Evolutionary conservation across 2,329 filamentous ascomycete genomes (phyloP).

Genomic region (Raffaelea arxii): DNA sequence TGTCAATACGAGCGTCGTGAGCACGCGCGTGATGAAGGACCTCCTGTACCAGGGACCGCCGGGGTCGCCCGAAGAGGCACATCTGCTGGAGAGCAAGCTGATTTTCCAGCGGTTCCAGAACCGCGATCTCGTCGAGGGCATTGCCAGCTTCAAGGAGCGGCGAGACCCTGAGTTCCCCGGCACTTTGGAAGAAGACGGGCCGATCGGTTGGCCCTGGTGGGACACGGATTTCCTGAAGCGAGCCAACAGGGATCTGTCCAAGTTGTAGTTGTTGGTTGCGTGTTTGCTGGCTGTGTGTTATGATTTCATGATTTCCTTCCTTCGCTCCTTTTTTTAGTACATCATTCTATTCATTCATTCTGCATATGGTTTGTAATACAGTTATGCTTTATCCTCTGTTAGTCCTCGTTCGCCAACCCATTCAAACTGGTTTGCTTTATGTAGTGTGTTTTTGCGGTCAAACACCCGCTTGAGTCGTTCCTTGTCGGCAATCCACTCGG

Average conservation of each 20-base stretch:
- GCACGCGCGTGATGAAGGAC: slow-evolving; percentile 59
- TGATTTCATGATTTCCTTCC: not conserved
- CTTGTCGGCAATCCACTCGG: slow-evolving; percentile 2
- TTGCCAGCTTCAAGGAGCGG: slow-evolving; percentile 62
- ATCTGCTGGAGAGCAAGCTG: slow-evolving; percentile 59
- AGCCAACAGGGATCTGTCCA: slow-evolving; percentile 8
- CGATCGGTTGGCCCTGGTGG: slow-evolving; percentile 61
- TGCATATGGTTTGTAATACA: no score
- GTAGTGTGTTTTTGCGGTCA: slow-evolving; percentile 3
- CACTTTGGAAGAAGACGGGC: slow-evolving; percentile 34
- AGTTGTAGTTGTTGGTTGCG: slow-evolving; percentile 5
- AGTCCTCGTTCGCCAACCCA: no score
- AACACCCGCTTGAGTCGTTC: not conserved
- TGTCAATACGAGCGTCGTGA: slow-evolving; percentile 54
- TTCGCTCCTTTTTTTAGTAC: not conserved
- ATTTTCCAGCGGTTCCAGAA: slow-evolving; percentile 50
- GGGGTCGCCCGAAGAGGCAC: slow-evolving; percentile 55
- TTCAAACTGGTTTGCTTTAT: slow-evolving; percentile 1
- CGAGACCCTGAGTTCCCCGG: slow-evolving; percentile 51
- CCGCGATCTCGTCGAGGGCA: slow-evolving; percentile 55
- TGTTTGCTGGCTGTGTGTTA: not conserved
- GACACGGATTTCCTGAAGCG: slow-evolving; percentile 33
- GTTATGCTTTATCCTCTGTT: no score
- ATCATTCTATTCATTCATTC: not conserved
- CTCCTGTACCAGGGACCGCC: slow-evolving; percentile 52